Evolutionary conservation across 768 basidiomycete species (phyloP).

Genomic region (Termitomyces sp.): DNA sequence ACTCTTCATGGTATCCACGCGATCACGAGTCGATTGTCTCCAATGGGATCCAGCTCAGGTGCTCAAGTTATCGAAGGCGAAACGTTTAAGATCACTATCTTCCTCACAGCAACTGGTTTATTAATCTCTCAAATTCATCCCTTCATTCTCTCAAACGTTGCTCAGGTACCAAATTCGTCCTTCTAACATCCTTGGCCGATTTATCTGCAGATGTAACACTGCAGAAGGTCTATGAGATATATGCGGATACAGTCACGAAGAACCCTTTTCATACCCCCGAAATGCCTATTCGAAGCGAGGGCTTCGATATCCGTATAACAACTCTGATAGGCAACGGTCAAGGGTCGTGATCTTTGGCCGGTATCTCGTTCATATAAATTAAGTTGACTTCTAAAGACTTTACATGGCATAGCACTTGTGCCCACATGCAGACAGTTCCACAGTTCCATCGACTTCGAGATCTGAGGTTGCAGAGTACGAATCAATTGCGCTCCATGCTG

Average conservation of each 20-base stretch:
- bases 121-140: conserved; percentile 6
- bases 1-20: conserved; percentile 98
- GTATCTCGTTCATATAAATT: not conserved
- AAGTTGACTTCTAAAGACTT: not conserved
- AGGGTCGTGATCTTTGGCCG: conserved; percentile 11
- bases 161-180: conserved; percentile 91
- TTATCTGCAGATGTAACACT: conserved; percentile 63
- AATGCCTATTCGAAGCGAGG: conserved; percentile 94
- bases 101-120: conserved; percentile 85
- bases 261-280: conserved; percentile 99
- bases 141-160: not conserved
- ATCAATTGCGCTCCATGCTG: not conserved
- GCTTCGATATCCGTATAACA: conserved; percentile 72
- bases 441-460: not conserved
- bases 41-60: conserved; percentile 76
- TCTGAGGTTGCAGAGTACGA: not conserved
- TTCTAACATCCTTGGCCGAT: conserved; percentile 79
- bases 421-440: not conserved
- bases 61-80: conserved; percentile 96
- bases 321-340: conserved; percentile 49
- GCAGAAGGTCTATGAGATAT: conserved; percentile 87
- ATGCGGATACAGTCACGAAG: conserved; percentile 96
- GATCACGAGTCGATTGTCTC: conserved; percentile 90
- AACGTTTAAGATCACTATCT: conserved; percentile 89
- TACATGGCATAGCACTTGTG: not conserved